Evolutionary conservation across 164 flowering plant species (phyloP).

Genomic region (Echeveria elegans): DNA sequence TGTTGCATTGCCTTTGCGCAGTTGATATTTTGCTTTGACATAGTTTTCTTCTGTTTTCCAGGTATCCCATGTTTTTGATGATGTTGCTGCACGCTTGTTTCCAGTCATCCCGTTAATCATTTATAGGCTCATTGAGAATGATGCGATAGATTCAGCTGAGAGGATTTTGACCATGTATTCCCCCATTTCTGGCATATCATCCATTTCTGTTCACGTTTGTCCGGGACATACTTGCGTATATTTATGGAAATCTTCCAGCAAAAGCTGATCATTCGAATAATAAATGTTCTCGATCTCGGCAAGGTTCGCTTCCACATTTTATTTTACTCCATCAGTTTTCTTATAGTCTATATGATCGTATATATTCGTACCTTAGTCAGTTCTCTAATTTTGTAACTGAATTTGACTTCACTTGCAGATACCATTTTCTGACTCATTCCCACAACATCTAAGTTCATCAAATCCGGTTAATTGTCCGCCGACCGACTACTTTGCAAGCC

Average conservation of each 20-base stretch:
- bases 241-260: slow-evolving; percentile 89
- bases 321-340: slow-evolving; percentile 1
- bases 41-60: slow-evolving; percentile 21
- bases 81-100: slow-evolving; percentile 83
- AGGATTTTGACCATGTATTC: slow-evolving; percentile 61
- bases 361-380: too few species aligned
- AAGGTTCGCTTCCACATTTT: slow-evolving; percentile 39
- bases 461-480: slow-evolving; percentile 77
- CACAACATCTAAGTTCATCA: slow-evolving; percentile 62
- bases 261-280: slow-evolving; percentile 77
- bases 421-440: slow-evolving; percentile 93
- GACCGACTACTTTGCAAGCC: slow-evolving; percentile 77
- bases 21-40: not conserved
- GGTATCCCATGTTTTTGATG: slow-evolving; percentile 94
- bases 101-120: slow-evolving; percentile 87
- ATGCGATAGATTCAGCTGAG: slow-evolving; percentile 73
- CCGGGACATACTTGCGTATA: slow-evolving; percentile 93
- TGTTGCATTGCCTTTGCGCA: not conserved
- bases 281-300: slow-evolving; percentile 68
- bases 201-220: slow-evolving; percentile 90
- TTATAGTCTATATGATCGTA: too few species aligned
- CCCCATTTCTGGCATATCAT: slow-evolving; percentile 61
- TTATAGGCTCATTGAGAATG: slow-evolving; percentile 92
- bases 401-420: slow-evolving; percentile 41
- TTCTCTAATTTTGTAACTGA: slow-evolving; percentile 1